Evolutionary conservation across 768 basidiomycete genomes (phyloP), one percentile per base, ranked within the genome.

Genomic region (Lentinula guzmanii): DNA sequence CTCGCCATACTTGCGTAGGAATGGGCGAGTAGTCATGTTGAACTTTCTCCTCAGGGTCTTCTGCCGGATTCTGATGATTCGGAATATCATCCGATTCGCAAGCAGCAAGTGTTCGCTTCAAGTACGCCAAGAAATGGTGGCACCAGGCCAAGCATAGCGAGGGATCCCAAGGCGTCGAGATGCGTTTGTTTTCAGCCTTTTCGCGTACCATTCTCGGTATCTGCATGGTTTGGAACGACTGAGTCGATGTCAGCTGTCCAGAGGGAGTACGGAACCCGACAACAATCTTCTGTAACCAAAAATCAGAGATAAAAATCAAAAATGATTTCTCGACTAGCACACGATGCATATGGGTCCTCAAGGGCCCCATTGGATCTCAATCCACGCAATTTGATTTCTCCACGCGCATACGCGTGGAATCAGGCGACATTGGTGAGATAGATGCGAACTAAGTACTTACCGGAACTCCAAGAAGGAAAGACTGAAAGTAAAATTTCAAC

Each of bases 401-500:
- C 37, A 39, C 37, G 37, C 37, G 13, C 53, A 54, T 33, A 56
- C 8, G 41, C 21, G 15, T 56, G 10, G 24, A 41, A 11, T 11
- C 41, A 24, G 6, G 53, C 35, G 24, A 56, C 33, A 43, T 55
- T 35, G 24, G 5, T 33, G n/a, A 5, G 15, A 35, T 8, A 37
- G 11, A 10, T 37, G 37, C 13, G 21, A 16, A 11, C 10, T 37
- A 21, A 21, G 21, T 21, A 71, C 86, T 66, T 70, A 89, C 89
- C 21, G 93, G 93, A n/a, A 95, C 92, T 53, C 93, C 94, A 58
- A 95, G 83, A 31, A 95, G 81, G 72, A 93, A 95, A 1, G 92
- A 94, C 68, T 95, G 93, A 63, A 93, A 85, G 77, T 94, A 95
- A 72, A 93, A 93, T 68, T 92, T 94, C 61, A 95, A 82, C n/a